Evolutionary conservation across 2,329 filamentous ascomycete genomes (phyloP).

Genomic region (Pseudogymnoascus sp.): DNA sequence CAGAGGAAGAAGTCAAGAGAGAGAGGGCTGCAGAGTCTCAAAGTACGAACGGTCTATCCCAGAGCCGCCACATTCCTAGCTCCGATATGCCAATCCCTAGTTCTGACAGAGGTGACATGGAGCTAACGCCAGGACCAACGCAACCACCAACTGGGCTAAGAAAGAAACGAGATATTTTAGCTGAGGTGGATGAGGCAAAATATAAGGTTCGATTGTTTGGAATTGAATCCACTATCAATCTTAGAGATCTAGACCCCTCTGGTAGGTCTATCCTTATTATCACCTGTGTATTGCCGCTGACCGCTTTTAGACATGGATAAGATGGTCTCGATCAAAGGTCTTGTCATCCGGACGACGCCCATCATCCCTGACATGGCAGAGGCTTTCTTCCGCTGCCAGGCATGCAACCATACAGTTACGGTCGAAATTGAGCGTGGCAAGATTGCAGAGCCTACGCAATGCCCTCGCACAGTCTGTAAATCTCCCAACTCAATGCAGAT

Average conservation of each 20-base stretch:
- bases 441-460: slow-evolving; percentile 88
- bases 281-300: slow-evolving; percentile 22
- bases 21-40: slow-evolving; percentile 52
- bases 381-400: slow-evolving; percentile 91
- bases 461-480: slow-evolving; percentile 72
- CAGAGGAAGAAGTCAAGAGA: slow-evolving; percentile 68
- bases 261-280: slow-evolving; percentile 37
- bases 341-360: slow-evolving; percentile 91
- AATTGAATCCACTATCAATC: slow-evolving; percentile 76
- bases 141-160: slow-evolving; percentile 30
- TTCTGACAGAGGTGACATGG: slow-evolving; percentile 61
- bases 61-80: slow-evolving; percentile 47
- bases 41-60: slow-evolving; percentile 44
- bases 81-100: slow-evolving; percentile 72
- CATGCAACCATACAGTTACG: slow-evolving; percentile 84
- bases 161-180: slow-evolving; percentile 47
- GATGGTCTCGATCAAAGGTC: slow-evolving; percentile 85
- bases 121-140: slow-evolving; percentile 34
- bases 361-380: slow-evolving; percentile 99
- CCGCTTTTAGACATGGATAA: slow-evolving; percentile 74
- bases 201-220: slow-evolving; percentile 89
- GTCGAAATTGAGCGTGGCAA: slow-evolving; percentile 92
- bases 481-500: slow-evolving; percentile 97
- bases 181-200: slow-evolving; percentile 70
- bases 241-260: slow-evolving; percentile 88